Percentiles rank a stretch among this genome's conserved stretches.
Evolutionary conservation across 768 basidiomycete species (phyloP).

Genomic region (Pleurotus sapidus): DNA sequence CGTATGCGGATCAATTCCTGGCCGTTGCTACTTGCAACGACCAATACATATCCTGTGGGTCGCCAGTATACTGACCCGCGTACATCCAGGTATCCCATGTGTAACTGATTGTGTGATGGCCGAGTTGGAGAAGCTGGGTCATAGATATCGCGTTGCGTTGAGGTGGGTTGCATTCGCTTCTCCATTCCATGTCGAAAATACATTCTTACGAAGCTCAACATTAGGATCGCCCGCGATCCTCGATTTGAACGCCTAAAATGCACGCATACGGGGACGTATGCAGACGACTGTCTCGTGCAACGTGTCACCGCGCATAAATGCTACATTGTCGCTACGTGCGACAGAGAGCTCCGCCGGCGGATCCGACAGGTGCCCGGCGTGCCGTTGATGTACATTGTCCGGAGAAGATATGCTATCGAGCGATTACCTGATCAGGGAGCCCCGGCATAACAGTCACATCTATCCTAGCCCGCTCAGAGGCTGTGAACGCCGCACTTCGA

Average conservation of each 20-base stretch:
- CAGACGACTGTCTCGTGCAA: slow-evolving; percentile 97
- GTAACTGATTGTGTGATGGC: slow-evolving; percentile 99
- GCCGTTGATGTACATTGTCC: slow-evolving; percentile 96
- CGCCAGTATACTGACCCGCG: background rate
- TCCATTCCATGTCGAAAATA: background rate
- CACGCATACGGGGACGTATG: slow-evolving; percentile 95
- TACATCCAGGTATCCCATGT: slow-evolving; percentile 82
- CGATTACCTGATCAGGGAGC: slow-evolving; percentile 92
- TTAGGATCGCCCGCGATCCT: slow-evolving; percentile 92
- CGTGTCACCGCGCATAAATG: slow-evolving; percentile 94
- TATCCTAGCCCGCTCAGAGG: too few species aligned
- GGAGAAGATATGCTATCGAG: slow-evolving; percentile 90
- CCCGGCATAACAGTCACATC: slow-evolving; percentile 32
- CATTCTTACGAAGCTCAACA: slow-evolving; percentile 6
- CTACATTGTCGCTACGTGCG: slow-evolving; percentile 97
- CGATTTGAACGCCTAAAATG: slow-evolving; percentile 94
- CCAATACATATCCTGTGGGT: slow-evolving; percentile 1
- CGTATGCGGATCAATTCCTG: too few species aligned
- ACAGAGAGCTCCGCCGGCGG: slow-evolving; percentile 88
- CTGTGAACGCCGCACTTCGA: too few species aligned
- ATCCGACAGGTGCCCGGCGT: slow-evolving; percentile 92
- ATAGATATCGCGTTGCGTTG: slow-evolving; percentile 90
- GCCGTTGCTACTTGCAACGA: background rate
- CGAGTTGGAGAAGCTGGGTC: slow-evolving; percentile 96
- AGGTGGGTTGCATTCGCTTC: slow-evolving; percentile 50